phyloP scores from a whole-genome alignment of 345 rosid genomes.

The Eutrema yunnanense region DNA sequence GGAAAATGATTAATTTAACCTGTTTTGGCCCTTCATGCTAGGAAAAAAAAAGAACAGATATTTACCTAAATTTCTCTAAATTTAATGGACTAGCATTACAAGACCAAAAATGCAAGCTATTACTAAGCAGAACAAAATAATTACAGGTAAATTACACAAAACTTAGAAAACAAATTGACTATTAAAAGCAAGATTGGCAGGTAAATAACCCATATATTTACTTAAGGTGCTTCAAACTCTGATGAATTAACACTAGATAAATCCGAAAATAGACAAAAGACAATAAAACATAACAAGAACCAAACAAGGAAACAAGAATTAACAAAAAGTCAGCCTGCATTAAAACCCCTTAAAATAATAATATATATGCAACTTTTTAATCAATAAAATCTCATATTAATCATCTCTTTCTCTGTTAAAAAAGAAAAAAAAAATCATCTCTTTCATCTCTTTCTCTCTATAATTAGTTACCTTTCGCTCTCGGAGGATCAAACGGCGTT shows the following conservation, averaged over 20 bases:
- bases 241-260: neutral
- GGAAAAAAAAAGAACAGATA: no score
- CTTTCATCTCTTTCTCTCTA: neutral
- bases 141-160: neutral
- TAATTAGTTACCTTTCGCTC: neutral
- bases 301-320: neutral
- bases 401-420: neutral
- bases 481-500: neutral
- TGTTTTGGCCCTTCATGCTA: no score
- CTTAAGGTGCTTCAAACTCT: neutral
- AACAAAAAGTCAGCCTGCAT: conserved; percentile 7
- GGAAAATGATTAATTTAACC: no score
- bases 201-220: neutral
- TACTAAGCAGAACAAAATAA: neutral
- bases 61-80: no score
- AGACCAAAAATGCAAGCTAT: no score
- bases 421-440: no score
- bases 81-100: neutral
- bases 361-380: neutral
- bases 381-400: neutral
- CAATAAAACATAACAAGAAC: neutral
- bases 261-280: neutral
- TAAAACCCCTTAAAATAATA: neutral
- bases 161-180: neutral
- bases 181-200: neutral